Evolutionary conservation across 768 basidiomycete genomes (phyloP).

Genomic region (Lyophyllum shimeji): DNA sequence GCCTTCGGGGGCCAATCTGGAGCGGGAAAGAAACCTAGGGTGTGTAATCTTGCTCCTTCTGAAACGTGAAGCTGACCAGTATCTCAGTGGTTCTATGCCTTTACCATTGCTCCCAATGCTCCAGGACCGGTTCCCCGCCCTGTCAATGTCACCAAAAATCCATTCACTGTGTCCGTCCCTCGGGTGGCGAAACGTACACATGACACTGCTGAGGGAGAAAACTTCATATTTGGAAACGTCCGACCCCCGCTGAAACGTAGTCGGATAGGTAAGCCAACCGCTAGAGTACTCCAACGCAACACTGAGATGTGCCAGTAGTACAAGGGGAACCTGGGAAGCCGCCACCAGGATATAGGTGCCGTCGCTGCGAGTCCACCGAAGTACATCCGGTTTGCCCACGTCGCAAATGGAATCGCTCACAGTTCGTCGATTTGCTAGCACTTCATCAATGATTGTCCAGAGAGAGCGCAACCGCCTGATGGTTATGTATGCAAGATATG

Average conservation of each 20-base stretch:
- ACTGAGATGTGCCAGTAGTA: conserved; percentile 14
- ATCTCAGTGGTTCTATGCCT: conserved; percentile 95
- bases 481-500: conserved; percentile 89
- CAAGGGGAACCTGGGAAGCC: conserved; percentile 53
- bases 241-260: conserved; percentile 57
- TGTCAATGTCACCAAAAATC: conserved; percentile 68
- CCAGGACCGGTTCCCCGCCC: conserved; percentile 43
- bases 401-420: neutral
- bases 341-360: conserved; percentile 74
- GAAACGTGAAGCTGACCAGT: conserved; percentile 1
- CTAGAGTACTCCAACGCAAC: neutral
- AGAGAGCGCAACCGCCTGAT: conserved; percentile 74
- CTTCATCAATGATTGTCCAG: conserved; percentile 74
- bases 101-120: conserved; percentile 68
- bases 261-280: conserved; percentile 45
- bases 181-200: conserved; percentile 53
- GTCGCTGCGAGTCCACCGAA: conserved; percentile 73
- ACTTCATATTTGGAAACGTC: conserved; percentile 70
- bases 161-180: conserved; percentile 47
- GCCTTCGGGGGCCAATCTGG: conserved; percentile 71
- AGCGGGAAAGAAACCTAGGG: conserved; percentile 80
- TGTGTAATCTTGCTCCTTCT: conserved; percentile 35
- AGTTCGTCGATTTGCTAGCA: conserved; percentile 45
- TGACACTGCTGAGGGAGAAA: conserved; percentile 50
- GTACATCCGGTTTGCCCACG: conserved; percentile 35